phyloP scores from a whole-genome alignment of 768 basidiomycete genomes.

The Lanmaoa pseudosensibilis region DNA sequence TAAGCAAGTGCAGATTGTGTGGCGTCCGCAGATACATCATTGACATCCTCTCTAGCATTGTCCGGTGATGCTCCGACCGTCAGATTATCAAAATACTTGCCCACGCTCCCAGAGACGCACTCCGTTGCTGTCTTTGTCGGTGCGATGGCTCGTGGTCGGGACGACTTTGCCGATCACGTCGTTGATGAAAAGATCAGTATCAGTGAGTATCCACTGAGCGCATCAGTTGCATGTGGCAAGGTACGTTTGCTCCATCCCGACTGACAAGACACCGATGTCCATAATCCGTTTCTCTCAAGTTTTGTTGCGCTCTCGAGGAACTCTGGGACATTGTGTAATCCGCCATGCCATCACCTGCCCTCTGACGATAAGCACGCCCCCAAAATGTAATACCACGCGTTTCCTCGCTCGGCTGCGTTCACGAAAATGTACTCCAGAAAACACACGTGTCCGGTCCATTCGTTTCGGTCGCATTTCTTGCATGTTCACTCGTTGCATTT shows the following conservation, averaged over 20 bases:
- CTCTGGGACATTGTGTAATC: constrained; percentile 87
- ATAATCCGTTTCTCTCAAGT: constrained; percentile 43
- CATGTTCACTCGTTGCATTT: constrained; percentile 26
- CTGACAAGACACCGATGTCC: constrained; percentile 2
- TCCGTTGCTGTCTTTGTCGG: constrained; percentile 95
- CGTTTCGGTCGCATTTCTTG: neutral
- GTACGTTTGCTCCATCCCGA: constrained; percentile 44
- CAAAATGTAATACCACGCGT: constrained; percentile 17
- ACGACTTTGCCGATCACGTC: constrained; percentile 94
- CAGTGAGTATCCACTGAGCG: constrained; percentile 90
- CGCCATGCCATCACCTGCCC: neutral
- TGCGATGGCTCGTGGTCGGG: constrained; percentile 95
- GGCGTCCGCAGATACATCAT: neutral
- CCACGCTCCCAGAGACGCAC: constrained; percentile 83
- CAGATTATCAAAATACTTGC: constrained; percentile 80
- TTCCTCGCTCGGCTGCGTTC: neutral
- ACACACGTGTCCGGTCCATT: constrained; percentile 2
- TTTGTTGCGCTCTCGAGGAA: constrained; percentile 91
- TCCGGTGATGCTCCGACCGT: constrained; percentile 88
- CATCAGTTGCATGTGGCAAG: constrained; percentile 96
- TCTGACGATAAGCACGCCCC: neutral
- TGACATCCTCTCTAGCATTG: constrained; percentile 54
- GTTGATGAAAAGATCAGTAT: constrained; percentile 98
- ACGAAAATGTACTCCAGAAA: constrained; percentile 15
- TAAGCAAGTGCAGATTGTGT: constrained; percentile 61